Conservation (phyloP, 176 grass and related monocot genomes). For the Zea mays region DNA sequence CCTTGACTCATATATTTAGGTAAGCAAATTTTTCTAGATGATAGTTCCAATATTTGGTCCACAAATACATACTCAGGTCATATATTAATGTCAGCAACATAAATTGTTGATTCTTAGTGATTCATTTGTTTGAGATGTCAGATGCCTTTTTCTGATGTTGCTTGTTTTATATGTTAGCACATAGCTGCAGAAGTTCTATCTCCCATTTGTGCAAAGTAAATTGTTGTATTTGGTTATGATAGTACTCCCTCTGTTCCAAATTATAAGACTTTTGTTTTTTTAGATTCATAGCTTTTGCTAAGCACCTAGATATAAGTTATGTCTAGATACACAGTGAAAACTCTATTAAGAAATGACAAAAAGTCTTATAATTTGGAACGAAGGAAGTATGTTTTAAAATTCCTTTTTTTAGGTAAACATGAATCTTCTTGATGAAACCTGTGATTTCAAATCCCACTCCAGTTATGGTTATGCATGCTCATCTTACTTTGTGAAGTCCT, state of each 20-base stretch:
- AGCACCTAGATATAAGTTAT: no score
- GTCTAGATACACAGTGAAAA: no score
- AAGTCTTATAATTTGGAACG: no score
- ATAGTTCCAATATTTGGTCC: constrained; percentile 20
- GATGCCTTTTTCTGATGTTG: constrained; percentile 15
- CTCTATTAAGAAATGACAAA: no score
- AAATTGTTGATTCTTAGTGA: constrained; percentile 1
- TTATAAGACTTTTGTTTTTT: no score
- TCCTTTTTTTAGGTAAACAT: constrained; percentile 20
- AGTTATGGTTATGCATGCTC: background rate
- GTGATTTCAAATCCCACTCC: background rate
- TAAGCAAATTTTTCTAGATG: constrained; percentile 32
- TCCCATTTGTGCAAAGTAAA: background rate
- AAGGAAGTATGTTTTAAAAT: background rate
- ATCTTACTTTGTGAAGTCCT: constrained; percentile 37
- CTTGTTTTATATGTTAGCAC: constrained; percentile 16
- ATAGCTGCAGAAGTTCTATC: background rate
- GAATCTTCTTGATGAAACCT: constrained; percentile 26
- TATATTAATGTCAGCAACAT: background rate
- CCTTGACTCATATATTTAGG: constrained; percentile 89
- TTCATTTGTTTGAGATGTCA: background rate
- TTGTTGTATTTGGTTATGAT: background rate
- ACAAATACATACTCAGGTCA: background rate
- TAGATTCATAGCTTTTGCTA: no score
- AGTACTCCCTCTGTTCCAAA: background rate